Evolutionary conservation across 495 filamentous ascomycete species (phyloP).

Genomic region (Podospora pseudoanserina): DNA sequence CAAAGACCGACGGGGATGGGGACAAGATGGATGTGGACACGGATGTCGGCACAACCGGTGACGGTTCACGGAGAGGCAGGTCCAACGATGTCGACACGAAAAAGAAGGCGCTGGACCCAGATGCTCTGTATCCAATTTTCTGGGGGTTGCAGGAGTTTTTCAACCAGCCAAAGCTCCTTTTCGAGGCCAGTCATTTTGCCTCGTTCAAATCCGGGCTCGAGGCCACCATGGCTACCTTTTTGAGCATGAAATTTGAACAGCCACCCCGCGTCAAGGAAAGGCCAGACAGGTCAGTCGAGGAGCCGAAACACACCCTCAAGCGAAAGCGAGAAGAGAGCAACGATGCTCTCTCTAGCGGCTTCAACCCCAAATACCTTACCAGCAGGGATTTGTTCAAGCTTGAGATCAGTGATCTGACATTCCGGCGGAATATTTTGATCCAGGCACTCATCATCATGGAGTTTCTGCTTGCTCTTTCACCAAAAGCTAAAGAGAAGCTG

Average conservation of each 20-base stretch:
- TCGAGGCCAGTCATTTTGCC: slow-evolving; percentile 63
- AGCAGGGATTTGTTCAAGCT: slow-evolving; percentile 92
- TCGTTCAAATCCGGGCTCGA: slow-evolving; percentile 77
- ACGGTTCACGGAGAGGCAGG: slow-evolving; percentile 1
- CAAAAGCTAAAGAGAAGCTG: slow-evolving; percentile 75
- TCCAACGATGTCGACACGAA: slow-evolving; percentile 10
- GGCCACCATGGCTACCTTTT: slow-evolving; percentile 75
- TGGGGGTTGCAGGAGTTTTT: slow-evolving; percentile 91
- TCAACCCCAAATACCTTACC: slow-evolving; percentile 96
- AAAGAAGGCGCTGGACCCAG: slow-evolving; percentile 51
- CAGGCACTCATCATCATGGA: slow-evolving; percentile 92
- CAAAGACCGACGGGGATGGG: slow-evolving; percentile 48
- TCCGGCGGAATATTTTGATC: slow-evolving; percentile 87
- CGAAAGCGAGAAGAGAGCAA: slow-evolving; percentile 64
- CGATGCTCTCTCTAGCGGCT: slow-evolving; percentile 64
- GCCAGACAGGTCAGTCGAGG: slow-evolving; percentile 53
- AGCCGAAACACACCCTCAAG: slow-evolving; percentile 62
- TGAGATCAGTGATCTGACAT: slow-evolving; percentile 91
- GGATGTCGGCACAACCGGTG: slow-evolving; percentile 22
- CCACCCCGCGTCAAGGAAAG: slow-evolving; percentile 29
- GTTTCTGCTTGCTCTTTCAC: slow-evolving; percentile 82
- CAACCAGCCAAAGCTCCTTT: slow-evolving; percentile 80
- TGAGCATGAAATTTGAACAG: slow-evolving; percentile 68
- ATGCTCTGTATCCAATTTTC: slow-evolving; percentile 84
- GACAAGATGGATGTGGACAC: slow-evolving; percentile 62